A percentile compares a stretch with the other conserved stretches of the same genome.
phyloP scores from a whole-genome alignment of 495 filamentous ascomycete species.

The Ramalina peruviana region DNA sequence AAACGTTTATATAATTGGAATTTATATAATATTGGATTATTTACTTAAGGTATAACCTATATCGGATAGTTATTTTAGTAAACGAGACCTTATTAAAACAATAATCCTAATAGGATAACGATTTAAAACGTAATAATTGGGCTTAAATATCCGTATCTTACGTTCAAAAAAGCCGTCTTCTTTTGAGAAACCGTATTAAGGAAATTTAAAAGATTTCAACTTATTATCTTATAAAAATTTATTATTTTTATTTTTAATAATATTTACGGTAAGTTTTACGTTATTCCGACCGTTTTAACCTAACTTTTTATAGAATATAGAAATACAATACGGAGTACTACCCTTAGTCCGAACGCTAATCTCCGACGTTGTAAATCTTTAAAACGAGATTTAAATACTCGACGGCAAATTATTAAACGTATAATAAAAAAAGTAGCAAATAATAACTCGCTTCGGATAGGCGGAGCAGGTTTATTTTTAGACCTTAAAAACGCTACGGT shows the following conservation, averaged over 20 bases:
- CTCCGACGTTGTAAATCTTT: background rate
- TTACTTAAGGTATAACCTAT: background rate
- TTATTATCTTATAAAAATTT: background rate
- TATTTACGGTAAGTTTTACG: background rate
- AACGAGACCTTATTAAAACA: background rate
- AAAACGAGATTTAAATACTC: background rate
- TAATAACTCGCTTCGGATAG: too few species aligned
- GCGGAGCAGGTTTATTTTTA: background rate
- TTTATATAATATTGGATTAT: background rate
- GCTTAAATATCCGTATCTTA: background rate
- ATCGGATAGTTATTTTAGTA: background rate
- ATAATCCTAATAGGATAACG: background rate
- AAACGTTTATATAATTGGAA: constrained; percentile 1
- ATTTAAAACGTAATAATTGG: background rate
- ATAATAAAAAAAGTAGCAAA: background rate
- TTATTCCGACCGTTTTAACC: background rate
- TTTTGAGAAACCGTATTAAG: background rate
- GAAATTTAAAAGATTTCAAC: background rate
- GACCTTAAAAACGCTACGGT: too few species aligned
- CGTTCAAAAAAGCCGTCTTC: background rate
- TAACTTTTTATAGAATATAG: background rate
- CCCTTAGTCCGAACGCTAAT: background rate
- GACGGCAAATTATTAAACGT: background rate
- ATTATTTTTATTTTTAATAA: background rate
- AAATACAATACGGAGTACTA: background rate